Base-by-base conservation (phyloP, 352 stramenopile species). In the Phytophthora chlamydospora region DNA sequence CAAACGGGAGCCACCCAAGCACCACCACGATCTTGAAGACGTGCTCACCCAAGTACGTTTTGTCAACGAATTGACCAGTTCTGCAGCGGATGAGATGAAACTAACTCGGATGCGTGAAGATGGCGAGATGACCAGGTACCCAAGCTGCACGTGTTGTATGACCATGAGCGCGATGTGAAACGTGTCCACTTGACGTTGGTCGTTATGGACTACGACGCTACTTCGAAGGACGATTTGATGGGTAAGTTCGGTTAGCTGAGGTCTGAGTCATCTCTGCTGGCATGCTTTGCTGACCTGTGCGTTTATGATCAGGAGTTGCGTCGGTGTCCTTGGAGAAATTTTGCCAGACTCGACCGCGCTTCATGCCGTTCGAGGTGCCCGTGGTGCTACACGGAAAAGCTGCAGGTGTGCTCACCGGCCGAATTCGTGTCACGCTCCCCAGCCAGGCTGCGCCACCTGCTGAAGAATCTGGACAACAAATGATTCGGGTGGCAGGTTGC, bases 171-270 rank as follows among this genome's bases (percentile, higher is more conserved):
- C 4, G 78, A 93, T 33, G 61, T 89, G 36, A 71, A 80, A 14
- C 69, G 69, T 27, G 66, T 91, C 36, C 87, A 96, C 60, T 58
- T 96, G 41, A 68, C 90, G 13, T 67, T 96, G 41, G 51, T 90
- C 24, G 41, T 93, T 46, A 92, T 93, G 85, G 85, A 94, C 64
- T 90, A 93, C 68, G 85, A 96, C 61, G 72, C 80, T 14, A 88
- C 79, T 21, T 91, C 82, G 3, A 71, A 74, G 21, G 78, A 93
- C 61, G 87, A 94, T 39, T 55, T 83, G 11, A 79, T 96, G 41
- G 83, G 81, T 85, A 73, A 61, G 53, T 29, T 29, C 24, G 24
- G 24, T 29, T 29, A 29, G 24, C 24, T 29, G 24, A 29, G 24
- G 2, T 29, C 24, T n/a, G 21, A 3, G 3, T 24, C 21, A 24